phyloP scores from a whole-genome alignment of 2,329 filamentous ascomycete species.

The Thermoascus crustaceus region DNA sequence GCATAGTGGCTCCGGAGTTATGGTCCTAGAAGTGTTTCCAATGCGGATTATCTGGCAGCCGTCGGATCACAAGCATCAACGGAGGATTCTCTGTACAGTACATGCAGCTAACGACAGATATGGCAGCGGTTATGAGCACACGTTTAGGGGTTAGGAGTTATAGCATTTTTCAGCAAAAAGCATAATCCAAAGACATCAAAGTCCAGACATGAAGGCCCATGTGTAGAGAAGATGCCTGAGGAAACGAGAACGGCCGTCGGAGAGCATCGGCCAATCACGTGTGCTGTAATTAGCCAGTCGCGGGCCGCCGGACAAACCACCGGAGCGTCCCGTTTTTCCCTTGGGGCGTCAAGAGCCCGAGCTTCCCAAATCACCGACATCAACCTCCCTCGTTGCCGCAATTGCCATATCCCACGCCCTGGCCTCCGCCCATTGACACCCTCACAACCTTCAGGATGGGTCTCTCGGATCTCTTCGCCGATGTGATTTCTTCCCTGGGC shows the following conservation, averaged over 20 bases:
- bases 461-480: conserved; percentile 56
- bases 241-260: conserved; percentile 5
- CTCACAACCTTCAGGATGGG: conserved; percentile 44
- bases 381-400: conserved; percentile 19
- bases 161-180: no score
- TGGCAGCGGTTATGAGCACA: no score
- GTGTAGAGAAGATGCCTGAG: background rate
- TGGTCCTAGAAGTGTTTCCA: background rate
- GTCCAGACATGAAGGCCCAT: no score
- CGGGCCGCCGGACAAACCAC: conserved; percentile 25
- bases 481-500: conserved; percentile 58
- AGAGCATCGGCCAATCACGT: conserved; percentile 31
- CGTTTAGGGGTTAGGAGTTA: no score
- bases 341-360: conserved; percentile 21
- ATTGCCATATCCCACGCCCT: conserved; percentile 14
- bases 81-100: no score
- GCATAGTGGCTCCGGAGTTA: background rate
- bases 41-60: background rate
- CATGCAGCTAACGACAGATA: no score
- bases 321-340: conserved; percentile 33
- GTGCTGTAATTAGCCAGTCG: conserved; percentile 28
- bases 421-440: conserved; percentile 22
- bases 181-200: no score
- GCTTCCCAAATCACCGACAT: conserved; percentile 28
- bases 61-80: no score